phyloP scores from a whole-genome alignment of 768 basidiomycete genomes.

The Boletus coccyginus region DNA sequence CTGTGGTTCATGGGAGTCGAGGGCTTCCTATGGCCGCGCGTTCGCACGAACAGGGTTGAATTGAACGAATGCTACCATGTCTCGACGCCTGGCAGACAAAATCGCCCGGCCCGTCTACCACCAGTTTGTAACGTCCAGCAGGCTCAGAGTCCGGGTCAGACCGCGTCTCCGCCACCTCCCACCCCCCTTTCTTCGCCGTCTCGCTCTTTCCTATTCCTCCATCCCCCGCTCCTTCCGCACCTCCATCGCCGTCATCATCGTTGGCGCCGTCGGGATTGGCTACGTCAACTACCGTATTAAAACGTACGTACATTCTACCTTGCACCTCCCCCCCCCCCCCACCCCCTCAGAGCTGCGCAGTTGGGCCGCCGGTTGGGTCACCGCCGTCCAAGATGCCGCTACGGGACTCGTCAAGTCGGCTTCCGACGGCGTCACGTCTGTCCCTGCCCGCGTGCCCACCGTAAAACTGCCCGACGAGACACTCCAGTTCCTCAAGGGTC shows the following conservation, averaged over 20 bases:
- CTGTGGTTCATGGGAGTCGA: too few species aligned
- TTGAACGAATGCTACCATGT: too few species aligned
- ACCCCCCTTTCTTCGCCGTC: slow-evolving; percentile 48
- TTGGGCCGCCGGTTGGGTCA: slow-evolving; percentile 45
- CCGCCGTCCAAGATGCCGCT: slow-evolving; percentile 59
- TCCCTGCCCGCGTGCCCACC: slow-evolving; percentile 57
- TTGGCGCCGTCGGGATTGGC: slow-evolving; percentile 87
- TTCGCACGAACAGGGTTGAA: too few species aligned
- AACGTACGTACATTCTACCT: slow-evolving; percentile 53
- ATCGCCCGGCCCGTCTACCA: too few species aligned
- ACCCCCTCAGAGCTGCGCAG: slow-evolving; percentile 60
- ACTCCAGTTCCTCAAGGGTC: slow-evolving; percentile 66
- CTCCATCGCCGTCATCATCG: slow-evolving; percentile 82
- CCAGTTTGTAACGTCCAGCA: too few species aligned
- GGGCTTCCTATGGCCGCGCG: too few species aligned
- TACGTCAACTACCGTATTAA: slow-evolving; percentile 97
- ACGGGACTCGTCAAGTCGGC: slow-evolving; percentile 66
- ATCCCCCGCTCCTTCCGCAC: slow-evolving; percentile 87
- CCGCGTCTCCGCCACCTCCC: slow-evolving; percentile 17
- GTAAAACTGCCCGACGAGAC: slow-evolving; percentile 56
- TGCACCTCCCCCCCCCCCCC: not conserved
- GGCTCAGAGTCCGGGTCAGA: too few species aligned
- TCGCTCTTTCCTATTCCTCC: slow-evolving; percentile 80
- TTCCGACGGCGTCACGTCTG: slow-evolving; percentile 61
- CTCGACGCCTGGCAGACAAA: too few species aligned